Evolutionary conservation across 2,329 filamentous ascomycete species (phyloP).

Genomic region (Geosmithia flava): DNA sequence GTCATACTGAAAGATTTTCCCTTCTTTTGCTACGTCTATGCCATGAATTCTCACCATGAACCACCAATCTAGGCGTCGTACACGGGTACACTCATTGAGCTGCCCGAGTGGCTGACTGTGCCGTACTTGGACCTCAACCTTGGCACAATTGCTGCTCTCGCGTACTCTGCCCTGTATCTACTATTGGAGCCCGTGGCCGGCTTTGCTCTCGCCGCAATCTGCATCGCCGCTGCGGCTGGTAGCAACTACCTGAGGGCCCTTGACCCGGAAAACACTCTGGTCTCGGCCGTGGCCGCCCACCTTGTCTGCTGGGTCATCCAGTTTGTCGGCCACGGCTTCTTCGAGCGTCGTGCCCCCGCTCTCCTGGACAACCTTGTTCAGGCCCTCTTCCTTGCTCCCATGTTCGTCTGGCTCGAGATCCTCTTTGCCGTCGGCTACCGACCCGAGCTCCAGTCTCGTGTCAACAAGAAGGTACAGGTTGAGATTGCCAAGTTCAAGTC

Average conservation of each 20-base stretch:
- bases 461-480: conserved; percentile 62
- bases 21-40: neutral
- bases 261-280: conserved; percentile 33
- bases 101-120: conserved; percentile 54
- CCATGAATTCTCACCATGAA: neutral
- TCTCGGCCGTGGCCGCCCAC: conserved; percentile 53
- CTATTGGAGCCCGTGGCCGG: conserved; percentile 92
- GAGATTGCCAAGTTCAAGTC: conserved; percentile 67
- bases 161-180: conserved; percentile 73
- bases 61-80: conserved; percentile 39
- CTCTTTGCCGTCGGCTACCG: conserved; percentile 87
- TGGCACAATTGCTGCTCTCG: conserved; percentile 49
- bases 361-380: conserved; percentile 86
- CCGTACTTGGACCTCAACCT: conserved; percentile 56
- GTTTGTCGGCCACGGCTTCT: conserved; percentile 83
- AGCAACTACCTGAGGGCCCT: conserved; percentile 62
- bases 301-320: conserved; percentile 74
- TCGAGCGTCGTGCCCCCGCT: conserved; percentile 79
- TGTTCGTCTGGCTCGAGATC: conserved; percentile 95
- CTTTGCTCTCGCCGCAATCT: conserved; percentile 59
- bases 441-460: conserved; percentile 69
- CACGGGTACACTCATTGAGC: conserved; percentile 47
- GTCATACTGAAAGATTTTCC: neutral
- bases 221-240: conserved; percentile 62
- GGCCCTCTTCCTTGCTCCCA: conserved; percentile 81